A percentile compares a stretch with the other conserved stretches of the same genome.
Evolutionary conservation across 176 grass and related monocot genomes (phyloP).

Genomic region (Alloteropsis semialata): DNA sequence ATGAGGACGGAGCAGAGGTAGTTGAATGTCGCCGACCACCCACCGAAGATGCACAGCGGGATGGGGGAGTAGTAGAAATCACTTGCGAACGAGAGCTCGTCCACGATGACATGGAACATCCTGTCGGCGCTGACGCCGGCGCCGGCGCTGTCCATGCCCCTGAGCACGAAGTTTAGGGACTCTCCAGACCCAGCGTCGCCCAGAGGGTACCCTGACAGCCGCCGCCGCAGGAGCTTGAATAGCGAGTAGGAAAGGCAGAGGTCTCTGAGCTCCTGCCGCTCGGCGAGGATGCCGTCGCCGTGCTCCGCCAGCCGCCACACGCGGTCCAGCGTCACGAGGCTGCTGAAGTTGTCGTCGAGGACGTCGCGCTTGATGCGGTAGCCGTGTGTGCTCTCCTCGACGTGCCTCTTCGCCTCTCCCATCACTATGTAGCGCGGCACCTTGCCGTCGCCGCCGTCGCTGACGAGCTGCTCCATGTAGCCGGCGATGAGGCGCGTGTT

Average conservation of each 20-base stretch:
- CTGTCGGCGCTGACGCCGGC: neutral
- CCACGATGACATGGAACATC: constrained; percentile 17
- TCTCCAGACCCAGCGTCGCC: constrained; percentile 3
- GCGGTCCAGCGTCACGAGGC: constrained; percentile 4
- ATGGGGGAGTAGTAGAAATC: constrained; percentile 38
- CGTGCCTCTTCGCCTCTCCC: constrained; percentile 20
- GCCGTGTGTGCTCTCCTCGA: neutral
- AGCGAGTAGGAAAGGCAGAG: constrained; percentile 38
- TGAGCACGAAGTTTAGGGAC: constrained; percentile 36
- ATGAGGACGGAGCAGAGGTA: neutral
- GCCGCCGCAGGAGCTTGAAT: constrained; percentile 3
- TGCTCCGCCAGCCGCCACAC: constrained; percentile 14
- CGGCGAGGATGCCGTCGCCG: neutral
- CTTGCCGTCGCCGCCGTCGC: neutral
- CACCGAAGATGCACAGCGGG: neutral
- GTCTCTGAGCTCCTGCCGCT: constrained; percentile 1
- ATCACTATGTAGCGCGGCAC: constrained; percentile 26
- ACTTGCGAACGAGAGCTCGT: constrained; percentile 41
- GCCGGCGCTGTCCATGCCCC: constrained; percentile 12
- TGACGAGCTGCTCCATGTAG: constrained; percentile 37
- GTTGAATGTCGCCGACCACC: neutral
- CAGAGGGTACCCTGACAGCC: constrained; percentile 3
- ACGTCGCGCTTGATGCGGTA: neutral
- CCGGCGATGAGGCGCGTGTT: constrained; percentile 35
- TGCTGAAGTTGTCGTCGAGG: neutral